Conservation (phyloP, 2,329 filamentous ascomycete species). For the Colletotrichum truncatum region DNA sequence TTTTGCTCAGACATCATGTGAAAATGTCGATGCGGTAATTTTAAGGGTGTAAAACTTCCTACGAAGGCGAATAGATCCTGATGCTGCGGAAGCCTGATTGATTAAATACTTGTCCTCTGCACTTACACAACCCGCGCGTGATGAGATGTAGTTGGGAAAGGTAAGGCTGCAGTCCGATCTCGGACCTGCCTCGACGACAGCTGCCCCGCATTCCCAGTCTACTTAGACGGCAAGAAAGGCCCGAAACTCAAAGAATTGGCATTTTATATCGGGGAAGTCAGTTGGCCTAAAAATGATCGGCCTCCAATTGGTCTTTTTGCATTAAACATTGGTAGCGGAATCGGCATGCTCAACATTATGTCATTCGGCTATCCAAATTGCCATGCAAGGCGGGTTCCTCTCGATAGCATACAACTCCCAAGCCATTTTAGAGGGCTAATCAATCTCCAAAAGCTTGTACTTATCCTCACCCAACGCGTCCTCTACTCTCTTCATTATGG, state of each 20-base stretch:
- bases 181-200: slow-evolving; percentile 21
- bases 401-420: no score
- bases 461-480: slow-evolving; percentile 70
- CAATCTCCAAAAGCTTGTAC: slow-evolving; percentile 60
- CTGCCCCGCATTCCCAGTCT: slow-evolving; percentile 11
- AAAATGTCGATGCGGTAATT: no score
- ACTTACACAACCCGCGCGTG: slow-evolving; percentile 24
- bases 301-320: background rate
- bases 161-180: slow-evolving; percentile 24
- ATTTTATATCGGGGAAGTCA: background rate
- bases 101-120: background rate
- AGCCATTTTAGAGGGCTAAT: slow-evolving; percentile 38
- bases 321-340: background rate
- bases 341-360: background rate
- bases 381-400: no score
- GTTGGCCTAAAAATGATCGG: background rate
- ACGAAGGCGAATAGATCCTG: no score
- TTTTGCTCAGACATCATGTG: slow-evolving; percentile 35
- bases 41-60: no score
- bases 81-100: background rate
- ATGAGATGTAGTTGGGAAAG: background rate
- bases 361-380: background rate
- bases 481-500: slow-evolving; percentile 82
- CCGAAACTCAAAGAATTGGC: background rate
- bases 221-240: background rate